Evolutionary conservation across 805 yeast species (phyloP).

Genomic region (Clavispora fructus): DNA sequence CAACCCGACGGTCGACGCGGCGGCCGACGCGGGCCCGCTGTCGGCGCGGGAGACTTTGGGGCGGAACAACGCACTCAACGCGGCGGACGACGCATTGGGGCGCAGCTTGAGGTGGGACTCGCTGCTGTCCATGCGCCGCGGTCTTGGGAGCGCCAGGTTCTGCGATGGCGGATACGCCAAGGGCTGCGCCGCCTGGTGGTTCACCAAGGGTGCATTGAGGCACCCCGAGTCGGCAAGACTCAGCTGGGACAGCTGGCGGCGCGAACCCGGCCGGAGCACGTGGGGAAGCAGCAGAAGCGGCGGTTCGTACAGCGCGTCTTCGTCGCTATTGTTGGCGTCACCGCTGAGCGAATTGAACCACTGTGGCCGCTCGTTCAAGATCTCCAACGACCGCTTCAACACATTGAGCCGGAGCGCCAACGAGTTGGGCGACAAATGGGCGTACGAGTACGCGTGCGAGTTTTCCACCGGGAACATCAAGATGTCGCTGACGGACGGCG

Average conservation of each 20-base stretch:
- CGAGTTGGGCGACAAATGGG: conserved; percentile 76
- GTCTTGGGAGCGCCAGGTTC: not conserved
- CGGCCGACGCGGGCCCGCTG: conserved; percentile 23
- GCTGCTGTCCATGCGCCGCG: conserved; percentile 11
- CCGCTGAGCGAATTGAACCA: conserved; percentile 22
- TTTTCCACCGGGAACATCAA: conserved; percentile 70
- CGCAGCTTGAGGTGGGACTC: conserved; percentile 26
- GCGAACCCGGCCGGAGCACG: too few species aligned
- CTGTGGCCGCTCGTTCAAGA: conserved; percentile 60
- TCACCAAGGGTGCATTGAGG: too few species aligned
- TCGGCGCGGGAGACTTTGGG: conserved; percentile 33
- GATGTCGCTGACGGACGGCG: conserved; percentile 30
- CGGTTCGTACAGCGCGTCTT: conserved; percentile 3
- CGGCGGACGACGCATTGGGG: conserved; percentile 42
- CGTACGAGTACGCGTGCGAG: conserved; percentile 80
- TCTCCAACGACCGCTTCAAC: conserved; percentile 69
- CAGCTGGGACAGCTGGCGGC: too few species aligned
- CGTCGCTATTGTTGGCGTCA: conserved; percentile 4
- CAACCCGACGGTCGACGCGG: not conserved
- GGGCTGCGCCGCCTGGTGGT: too few species aligned
- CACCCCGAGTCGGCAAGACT: too few species aligned
- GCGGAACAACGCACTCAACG: conserved; percentile 41
- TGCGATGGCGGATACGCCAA: too few species aligned
- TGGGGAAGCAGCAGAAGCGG: conserved; percentile 3
- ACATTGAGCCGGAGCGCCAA: conserved; percentile 71